Evolutionary conservation across 1,284 basidiomycete species (phyloP), one percentile per base, ranked within the genome.

Genomic region (Blastosporella zonata): DNA sequence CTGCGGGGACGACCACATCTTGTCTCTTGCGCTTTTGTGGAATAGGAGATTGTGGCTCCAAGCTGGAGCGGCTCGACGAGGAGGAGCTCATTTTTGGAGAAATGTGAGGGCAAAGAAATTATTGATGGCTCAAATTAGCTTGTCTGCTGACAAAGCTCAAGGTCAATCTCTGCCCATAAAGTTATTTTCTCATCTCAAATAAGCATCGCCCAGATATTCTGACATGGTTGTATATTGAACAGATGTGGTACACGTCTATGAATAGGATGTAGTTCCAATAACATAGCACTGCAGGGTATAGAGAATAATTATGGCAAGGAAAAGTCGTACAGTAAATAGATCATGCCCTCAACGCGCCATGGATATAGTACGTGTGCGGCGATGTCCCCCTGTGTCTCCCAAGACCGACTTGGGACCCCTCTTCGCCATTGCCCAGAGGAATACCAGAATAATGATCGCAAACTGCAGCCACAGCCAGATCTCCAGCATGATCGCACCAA

Each of bases 381-480:
- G 70, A 56, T 67, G 67, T 43, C 77, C 76, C 12, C 75, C 73
- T 53, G 42, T 6, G 5, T 81, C 77, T 31, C 70, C 69, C 49
- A 90, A 58, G 40, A 90, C 78, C 44, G 75, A 75, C 69, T 81
- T 83, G 1, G 87, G 87, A 6, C 87, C 88, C 22, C 78, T 74
- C 64, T 73, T 79, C 50, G 86, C 85, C 83, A 90, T 86, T 31
- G 84, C 77, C 74, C 79, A 90, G 49, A 90, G 62, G 62, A 90
- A 90, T 39, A 90, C 81, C 35, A 83, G 50, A 20, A 90, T 74
- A 53, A 90, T 79, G 51, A 89, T 72, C 6, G 62, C 69, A 60
- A 90, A 90, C 64, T 90, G 87, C 45, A 89, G 62, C 87, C 87
- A 88, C 49, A 90, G 63, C 88, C 88, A 90, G 18, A 85, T 61